These are phyloP conservation scores for Pichia cabralensis DNA, from an alignment of 805 yeast genomes.

Conservation along the genomic window DNA sequence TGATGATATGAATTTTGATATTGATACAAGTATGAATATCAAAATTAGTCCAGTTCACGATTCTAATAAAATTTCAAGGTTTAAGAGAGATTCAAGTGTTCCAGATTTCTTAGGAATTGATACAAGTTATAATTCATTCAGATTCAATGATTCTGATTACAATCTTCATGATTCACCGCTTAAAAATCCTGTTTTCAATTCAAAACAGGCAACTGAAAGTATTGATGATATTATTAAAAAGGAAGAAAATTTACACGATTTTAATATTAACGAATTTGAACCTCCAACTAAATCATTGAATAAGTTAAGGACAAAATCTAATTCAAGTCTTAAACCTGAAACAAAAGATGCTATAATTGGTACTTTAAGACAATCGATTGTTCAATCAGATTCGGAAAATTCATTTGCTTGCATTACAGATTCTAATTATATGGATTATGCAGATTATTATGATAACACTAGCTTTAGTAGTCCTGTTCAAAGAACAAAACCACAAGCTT, in stretches of 20 bases:
- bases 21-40: slow-evolving; percentile 9
- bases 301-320: slow-evolving; percentile 17
- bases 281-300: slow-evolving; percentile 1
- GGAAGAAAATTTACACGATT: slow-evolving; percentile 7
- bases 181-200: slow-evolving; percentile 2
- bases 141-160: slow-evolving; percentile 1
- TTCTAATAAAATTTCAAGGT: too few species aligned
- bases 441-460: not conserved
- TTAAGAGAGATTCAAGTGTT: slow-evolving; percentile 6
- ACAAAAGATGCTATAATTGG: slow-evolving; percentile 23
- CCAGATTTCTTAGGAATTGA: slow-evolving; percentile 11
- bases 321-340: slow-evolving; percentile 23
- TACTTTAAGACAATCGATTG: slow-evolving; percentile 12
- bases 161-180: not conserved
- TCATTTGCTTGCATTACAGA: slow-evolving; percentile 6
- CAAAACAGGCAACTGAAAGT: slow-evolving; percentile 3
- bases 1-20: slow-evolving; percentile 15
- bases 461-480: not conserved
- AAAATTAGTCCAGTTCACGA: slow-evolving; percentile 7
- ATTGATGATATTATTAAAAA: slow-evolving; percentile 8
- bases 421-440: not conserved
- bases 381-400: slow-evolving; percentile 13
- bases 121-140: slow-evolving; percentile 2
- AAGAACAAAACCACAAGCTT: too few species aligned
- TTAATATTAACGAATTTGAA: slow-evolving; percentile 2